Evolutionary conservation across 768 basidiomycete genomes (phyloP), one percentile per base, ranked within the genome.

Genomic region (Kondoa subrosea): DNA sequence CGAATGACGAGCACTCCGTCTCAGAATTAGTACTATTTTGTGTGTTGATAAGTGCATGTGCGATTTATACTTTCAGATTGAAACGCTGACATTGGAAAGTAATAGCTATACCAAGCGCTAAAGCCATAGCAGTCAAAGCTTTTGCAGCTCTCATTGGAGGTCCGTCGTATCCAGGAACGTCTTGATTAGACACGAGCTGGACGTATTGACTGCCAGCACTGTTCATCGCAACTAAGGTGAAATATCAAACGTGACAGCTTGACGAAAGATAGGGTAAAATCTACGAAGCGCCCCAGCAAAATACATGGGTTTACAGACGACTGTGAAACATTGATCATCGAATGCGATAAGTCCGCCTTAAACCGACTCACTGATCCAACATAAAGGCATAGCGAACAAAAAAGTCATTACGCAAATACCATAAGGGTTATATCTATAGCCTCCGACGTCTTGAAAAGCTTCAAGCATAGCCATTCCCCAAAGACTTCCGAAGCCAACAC

Each of bases 401-500:
- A 64, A 33, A n/a, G 34, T 31, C 57, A 66, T 30, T 34, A 34
- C 61, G 12, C 29, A 17, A 27, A 70, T 60, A 27, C 69, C 68
- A 65, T 66, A 76, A 32, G 75, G 75, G 65, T 76, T 76, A 66
- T 70, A 77, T 17, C 17, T 27, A 67, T 72, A 76, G 8, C 76
- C 74, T 4, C 77, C 77, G 27, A 76, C 76, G 31, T 74, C 66
- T 2, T 65, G 66, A 71, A 77, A 77, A 57, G 77, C 77, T 67
- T 75, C 56, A 25, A 70, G 64, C 4, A 72, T 32, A 40, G 68
- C 34, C 67, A 70, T 67, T 16, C 71, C 73, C 34, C 59, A 56
- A 30, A 68, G 31, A 12, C 1, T 34, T 15, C 76, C 75, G 57
- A 73, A 58, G 40, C 72, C 70, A 26, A 73, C 72, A 3, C 72